Evolutionary conservation across 352 stramenopile species (phyloP).

Genomic region (Blastocystis hominis): DNA sequence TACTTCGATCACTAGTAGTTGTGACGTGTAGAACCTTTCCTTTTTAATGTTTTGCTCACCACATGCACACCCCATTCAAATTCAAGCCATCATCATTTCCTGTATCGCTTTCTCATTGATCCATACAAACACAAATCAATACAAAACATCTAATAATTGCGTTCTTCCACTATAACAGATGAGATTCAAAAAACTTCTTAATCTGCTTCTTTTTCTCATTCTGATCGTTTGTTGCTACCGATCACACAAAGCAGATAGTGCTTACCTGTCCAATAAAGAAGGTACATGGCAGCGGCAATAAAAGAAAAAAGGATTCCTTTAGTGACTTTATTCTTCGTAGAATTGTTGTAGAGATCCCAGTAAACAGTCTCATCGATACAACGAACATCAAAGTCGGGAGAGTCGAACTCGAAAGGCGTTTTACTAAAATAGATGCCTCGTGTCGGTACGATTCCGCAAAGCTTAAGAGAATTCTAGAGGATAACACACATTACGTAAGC

Average conservation of each 20-base stretch:
- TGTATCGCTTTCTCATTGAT: too few species aligned
- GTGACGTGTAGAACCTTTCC: too few species aligned
- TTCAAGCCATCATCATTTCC: too few species aligned
- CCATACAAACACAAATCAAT: too few species aligned
- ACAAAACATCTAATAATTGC: too few species aligned
- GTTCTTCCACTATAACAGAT: background rate
- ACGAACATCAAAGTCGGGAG: constrained; percentile 34
- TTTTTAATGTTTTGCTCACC: too few species aligned
- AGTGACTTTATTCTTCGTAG: background rate
- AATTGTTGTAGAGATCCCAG: background rate
- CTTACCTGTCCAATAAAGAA: background rate
- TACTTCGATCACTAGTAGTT: too few species aligned
- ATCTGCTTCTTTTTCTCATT: background rate
- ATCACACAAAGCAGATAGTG: background rate
- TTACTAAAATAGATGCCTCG: constrained; percentile 34
- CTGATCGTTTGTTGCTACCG: background rate
- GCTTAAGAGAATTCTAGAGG: constrained; percentile 7
- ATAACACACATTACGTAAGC: background rate
- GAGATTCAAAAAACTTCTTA: background rate
- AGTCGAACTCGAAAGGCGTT: constrained; percentile 3
- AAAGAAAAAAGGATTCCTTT: background rate
- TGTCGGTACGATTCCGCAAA: constrained; percentile 20
- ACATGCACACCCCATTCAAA: too few species aligned
- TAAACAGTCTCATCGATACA: background rate
- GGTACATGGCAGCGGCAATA: background rate